These are phyloP conservation scores for Astraeus odoratus DNA, from an alignment of 768 basidiomycete species.

Conservation along the genomic window DNA sequence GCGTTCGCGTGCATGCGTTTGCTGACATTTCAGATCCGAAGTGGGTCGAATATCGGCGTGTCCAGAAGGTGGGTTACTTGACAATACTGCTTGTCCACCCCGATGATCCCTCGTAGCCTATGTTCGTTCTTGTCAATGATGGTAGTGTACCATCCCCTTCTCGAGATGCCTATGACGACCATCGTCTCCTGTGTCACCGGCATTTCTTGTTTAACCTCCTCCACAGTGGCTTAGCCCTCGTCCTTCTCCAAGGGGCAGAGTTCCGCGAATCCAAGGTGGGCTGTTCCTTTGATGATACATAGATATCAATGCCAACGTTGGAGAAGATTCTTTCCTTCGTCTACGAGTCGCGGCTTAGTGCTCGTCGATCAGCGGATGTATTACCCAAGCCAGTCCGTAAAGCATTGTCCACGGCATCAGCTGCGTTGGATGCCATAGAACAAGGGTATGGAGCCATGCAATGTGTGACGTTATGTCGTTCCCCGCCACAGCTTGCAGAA, in stretches of 20 bases:
- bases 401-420: slow-evolving; percentile 7
- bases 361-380: slow-evolving; percentile 8
- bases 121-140: slow-evolving; percentile 58
- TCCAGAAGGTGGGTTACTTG: slow-evolving; percentile 32
- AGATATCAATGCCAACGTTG: neutral
- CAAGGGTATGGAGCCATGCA: neutral
- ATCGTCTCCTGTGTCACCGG: slow-evolving; percentile 40
- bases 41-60: slow-evolving; percentile 42
- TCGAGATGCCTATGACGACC: slow-evolving; percentile 10
- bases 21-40: slow-evolving; percentile 34
- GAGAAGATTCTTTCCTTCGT: slow-evolving; percentile 57
- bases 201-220: slow-evolving; percentile 44
- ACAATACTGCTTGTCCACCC: neutral
- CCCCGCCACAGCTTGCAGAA: neutral
- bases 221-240: slow-evolving; percentile 41
- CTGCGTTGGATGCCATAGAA: slow-evolving; percentile 5
- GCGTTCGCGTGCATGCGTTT: slow-evolving; percentile 42
- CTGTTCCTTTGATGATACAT: neutral
- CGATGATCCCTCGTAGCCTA: slow-evolving; percentile 42
- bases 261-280: slow-evolving; percentile 60
- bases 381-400: slow-evolving; percentile 7
- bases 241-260: slow-evolving; percentile 45
- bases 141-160: slow-evolving; percentile 29
- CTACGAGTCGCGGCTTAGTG: slow-evolving; percentile 33
- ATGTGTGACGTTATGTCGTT: neutral